Evolutionary conservation across 106 monocot genomes (phyloP).

Genomic region (Phalaenopsis aphrodite): DNA sequence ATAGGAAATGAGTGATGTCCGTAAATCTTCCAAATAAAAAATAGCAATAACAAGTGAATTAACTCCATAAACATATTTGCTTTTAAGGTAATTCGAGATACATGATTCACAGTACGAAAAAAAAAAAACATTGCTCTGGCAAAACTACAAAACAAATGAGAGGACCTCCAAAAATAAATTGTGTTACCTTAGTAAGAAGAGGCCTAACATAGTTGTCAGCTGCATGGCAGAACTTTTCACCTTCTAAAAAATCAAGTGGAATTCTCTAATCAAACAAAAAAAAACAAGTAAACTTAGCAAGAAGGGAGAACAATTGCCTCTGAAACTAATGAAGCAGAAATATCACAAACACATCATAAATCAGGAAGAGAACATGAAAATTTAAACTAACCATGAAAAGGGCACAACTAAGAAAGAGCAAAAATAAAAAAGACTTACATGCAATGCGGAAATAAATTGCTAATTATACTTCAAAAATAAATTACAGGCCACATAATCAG

Average conservation of each 20-base stretch:
- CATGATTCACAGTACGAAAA: not conserved
- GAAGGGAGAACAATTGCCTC: not conserved
- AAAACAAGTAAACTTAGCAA: not conserved
- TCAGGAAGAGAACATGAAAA: not conserved
- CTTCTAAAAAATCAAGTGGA: constrained; percentile 93
- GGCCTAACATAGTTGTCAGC: constrained; percentile 79
- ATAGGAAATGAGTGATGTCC: too few relatives aligned
- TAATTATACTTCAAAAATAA: not conserved
- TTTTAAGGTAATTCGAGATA: not conserved
- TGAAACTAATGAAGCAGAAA: not conserved
- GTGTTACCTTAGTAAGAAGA: constrained; percentile 72
- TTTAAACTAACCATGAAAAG: not conserved
- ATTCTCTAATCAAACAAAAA: constrained; percentile 50
- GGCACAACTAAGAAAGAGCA: not conserved
- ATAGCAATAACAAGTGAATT: not conserved
- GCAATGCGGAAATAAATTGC: not conserved
- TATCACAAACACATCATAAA: not conserved
- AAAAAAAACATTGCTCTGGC: too few relatives aligned
- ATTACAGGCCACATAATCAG: not conserved
- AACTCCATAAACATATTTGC: not conserved
- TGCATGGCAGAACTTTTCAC: constrained; percentile 68
- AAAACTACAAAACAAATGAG: not conserved
- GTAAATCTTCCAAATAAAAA: too few relatives aligned
- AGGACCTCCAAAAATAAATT: not conserved
- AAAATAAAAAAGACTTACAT: not conserved